Base-by-base conservation (phyloP, 1,284 basidiomycete species). In the Cryptococcus sp. region DNA sequence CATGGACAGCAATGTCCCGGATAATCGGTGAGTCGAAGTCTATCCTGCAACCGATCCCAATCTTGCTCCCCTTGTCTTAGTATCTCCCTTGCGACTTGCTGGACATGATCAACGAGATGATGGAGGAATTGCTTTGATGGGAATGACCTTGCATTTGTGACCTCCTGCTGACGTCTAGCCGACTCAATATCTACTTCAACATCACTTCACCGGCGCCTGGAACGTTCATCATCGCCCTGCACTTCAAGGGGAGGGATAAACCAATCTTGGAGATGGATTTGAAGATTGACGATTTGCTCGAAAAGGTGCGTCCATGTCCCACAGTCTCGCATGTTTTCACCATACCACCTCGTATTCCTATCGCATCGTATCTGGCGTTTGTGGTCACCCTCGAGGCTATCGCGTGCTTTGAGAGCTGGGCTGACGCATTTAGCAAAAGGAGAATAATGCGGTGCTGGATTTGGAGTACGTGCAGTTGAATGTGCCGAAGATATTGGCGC, bases 211-310 rank as follows among this genome's bases (percentile, higher is more conserved):
- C 95, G 1, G 89, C 89, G 6, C 95, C 95, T 0, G 95, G 95
- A 36, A 97, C 95, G 10, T 99, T 97, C 73, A 91, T 98, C 70
- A 98, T 99, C 59, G 93, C 94, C 7, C 77, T 99, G 46, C 93
- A 97, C 74, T 98, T 97, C 78, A 97, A 97, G 74, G 93, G 93
- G 32, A 82, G 95, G n/a, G 93, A 97, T 66, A 97, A 97, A 77
- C 92, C 95, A 18, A 97, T 99, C 61, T 79, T 98, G 40, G 95
- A 99, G 79, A 98, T 98, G 93, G 95, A 98, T 75, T 80, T 98
- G 53, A 98, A 97, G 77, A 95, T 98, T 65, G 95, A 98, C 74
- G 95, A 98, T 75, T 75, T 98, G 58, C 77, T 98, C 63, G 93
- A 98, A 75, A 95, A 93, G 84, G 87, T 87, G 48, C 48, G 65